phyloP scores from a whole-genome alignment of 2,329 filamentous ascomycete species.

The Cyanodermella asteris region DNA sequence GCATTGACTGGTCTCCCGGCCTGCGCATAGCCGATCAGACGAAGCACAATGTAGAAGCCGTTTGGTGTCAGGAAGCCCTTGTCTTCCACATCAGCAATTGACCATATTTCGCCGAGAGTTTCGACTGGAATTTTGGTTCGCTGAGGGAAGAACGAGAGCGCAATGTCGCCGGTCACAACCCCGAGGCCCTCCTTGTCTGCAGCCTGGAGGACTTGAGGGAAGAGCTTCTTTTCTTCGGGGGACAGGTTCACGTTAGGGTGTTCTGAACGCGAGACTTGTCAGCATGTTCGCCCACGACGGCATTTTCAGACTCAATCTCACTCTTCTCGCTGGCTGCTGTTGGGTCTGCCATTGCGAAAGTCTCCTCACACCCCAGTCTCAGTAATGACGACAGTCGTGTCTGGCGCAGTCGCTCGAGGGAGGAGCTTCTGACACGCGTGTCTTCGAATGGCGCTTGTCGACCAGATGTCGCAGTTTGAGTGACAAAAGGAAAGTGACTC shows the following conservation, averaged over 20 bases:
- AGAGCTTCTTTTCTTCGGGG: constrained; percentile 79
- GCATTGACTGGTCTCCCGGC: constrained; percentile 56
- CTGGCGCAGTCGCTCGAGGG: no score
- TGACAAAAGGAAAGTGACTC: no score
- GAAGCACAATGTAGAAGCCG: constrained; percentile 79
- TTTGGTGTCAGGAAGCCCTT: constrained; percentile 77
- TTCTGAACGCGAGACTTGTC: constrained; percentile 9
- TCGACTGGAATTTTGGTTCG: constrained; percentile 76
- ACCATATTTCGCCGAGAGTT: constrained; percentile 91
- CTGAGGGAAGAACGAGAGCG: constrained; percentile 95
- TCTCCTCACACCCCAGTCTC: no score
- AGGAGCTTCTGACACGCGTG: no score
- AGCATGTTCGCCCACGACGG: no score
- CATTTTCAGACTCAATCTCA: not conserved
- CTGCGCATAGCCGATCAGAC: constrained; percentile 90
- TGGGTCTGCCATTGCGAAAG: not conserved
- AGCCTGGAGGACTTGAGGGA: constrained; percentile 78
- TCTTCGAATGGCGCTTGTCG: no score
- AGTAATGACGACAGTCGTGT: no score
- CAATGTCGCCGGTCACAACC: constrained; percentile 86
- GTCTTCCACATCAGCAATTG: constrained; percentile 94
- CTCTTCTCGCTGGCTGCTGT: not conserved
- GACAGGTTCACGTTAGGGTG: constrained; percentile 62
- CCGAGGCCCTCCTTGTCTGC: constrained; percentile 82
- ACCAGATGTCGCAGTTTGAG: no score